These are phyloP conservation scores for Escovopsis weberi DNA, from an alignment of 2,329 filamentous ascomycete species.

Conservation along the genomic window DNA sequence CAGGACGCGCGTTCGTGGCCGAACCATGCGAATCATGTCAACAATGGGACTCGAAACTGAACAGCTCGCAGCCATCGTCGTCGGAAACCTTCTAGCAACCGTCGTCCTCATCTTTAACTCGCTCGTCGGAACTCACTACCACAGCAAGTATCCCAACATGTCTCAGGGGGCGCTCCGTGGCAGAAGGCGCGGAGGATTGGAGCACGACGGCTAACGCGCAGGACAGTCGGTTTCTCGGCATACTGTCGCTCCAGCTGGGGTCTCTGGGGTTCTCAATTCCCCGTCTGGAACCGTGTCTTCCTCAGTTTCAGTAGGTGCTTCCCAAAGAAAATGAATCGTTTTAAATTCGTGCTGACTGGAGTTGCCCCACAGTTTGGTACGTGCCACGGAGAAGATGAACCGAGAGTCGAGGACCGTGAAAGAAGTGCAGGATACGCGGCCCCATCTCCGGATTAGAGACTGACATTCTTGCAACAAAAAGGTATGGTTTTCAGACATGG, in stretches of 20 bases:
- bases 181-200: not conserved
- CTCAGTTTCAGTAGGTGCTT: conserved; percentile 21
- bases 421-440: too few relatives aligned
- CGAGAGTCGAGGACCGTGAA: too few relatives aligned
- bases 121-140: conserved; percentile 26
- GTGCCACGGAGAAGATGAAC: too few relatives aligned
- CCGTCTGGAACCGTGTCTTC: conserved; percentile 28
- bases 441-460: too few relatives aligned
- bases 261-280: conserved; percentile 27
- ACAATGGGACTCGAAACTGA: not conserved
- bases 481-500: conserved; percentile 31
- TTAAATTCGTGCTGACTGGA: not conserved
- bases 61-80: conserved; percentile 15
- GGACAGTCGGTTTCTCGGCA: conserved; percentile 22
- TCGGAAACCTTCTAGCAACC: conserved; percentile 25
- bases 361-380: not conserved
- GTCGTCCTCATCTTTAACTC: conserved; percentile 27
- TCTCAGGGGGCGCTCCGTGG: not conserved
- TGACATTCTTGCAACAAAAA: conserved; percentile 2
- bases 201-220: not conserved
- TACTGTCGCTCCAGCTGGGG: conserved; percentile 21
- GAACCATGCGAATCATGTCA: not conserved
- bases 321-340: not conserved
- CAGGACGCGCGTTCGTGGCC: too few relatives aligned
- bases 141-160: conserved; percentile 14